Base-by-base conservation (phyloP, 2,329 filamentous ascomycete genomes). In the Hypoxylon sp. region DNA sequence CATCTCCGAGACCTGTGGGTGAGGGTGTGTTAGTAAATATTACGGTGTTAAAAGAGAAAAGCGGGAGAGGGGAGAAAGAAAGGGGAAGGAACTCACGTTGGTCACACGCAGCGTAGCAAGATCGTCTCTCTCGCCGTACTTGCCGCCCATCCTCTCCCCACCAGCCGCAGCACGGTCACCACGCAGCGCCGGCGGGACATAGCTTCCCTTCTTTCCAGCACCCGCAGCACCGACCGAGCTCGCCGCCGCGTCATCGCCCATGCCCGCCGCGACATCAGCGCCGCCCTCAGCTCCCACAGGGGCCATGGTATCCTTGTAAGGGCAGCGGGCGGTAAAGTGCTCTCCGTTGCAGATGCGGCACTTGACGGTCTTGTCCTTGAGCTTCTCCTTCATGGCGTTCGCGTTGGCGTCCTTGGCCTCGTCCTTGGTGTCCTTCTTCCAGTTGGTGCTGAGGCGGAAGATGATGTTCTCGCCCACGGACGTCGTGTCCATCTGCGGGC, bases 351-450 rank as follows among this genome's bases (percentile, higher is more conserved):
- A 99, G 80, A 99, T 98, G 87, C 96, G 92, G 84, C 96, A 99
- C 89, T 98, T 98, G 87, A 99, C 97, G 86, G 98, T 97, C 89
- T 98, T 97, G 85, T 98, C 94, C 89, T 96, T 97, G 78, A 98
- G 87, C 84, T 93, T 91, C 79, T 91, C 89, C 84, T 92, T 92
- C 84, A 91, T 88, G 76, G 86, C 86, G 82, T 91, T 89, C 76
- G 91, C 90, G 81, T 93, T 91, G 77, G 87, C 83, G 76, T 90
- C 89, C 79, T 89, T 88, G 83, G 89, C 87, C 83, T 95, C 92
- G 80, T 92, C 92, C 83, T 93, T 93, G 79, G 91, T 91, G 73
- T 93, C 93, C 78, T 92, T 90, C 85, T 94, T 95, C 94, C 94
- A 99, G 87, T 97, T 97, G 75, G 93, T 88, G 79, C 90, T 92